phyloP scores from a whole-genome alignment of 108 stramenopile genomes.

The Cyclotella baltica region DNA sequence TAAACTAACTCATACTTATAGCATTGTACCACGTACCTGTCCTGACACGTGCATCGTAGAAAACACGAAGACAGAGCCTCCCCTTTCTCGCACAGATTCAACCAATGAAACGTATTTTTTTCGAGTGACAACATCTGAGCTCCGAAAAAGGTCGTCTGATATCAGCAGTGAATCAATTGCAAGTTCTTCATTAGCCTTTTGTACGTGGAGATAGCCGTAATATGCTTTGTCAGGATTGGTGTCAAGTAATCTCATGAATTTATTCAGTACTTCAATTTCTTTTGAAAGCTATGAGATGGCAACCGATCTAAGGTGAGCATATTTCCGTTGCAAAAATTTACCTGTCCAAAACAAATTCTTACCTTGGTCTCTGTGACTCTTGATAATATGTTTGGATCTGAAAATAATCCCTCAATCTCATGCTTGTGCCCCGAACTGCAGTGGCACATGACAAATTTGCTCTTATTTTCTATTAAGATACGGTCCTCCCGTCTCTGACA shows the following conservation, averaged over 20 bases:
- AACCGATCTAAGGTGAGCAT: neutral
- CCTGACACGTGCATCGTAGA: conserved; percentile 93
- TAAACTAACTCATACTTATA: neutral
- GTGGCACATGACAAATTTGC: conserved; percentile 94
- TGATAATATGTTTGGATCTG: conserved; percentile 81
- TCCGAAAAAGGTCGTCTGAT: conserved; percentile 93
- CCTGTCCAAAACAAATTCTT: neutral
- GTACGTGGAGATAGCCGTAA: conserved; percentile 91
- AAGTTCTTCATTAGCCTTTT: conserved; percentile 82
- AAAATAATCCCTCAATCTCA: conserved; percentile 94
- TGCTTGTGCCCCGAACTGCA: conserved; percentile 95
- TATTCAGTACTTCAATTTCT: conserved; percentile 90
- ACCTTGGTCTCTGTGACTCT: conserved; percentile 89
- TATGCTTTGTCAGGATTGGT: conserved; percentile 92
- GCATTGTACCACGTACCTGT: conserved; percentile 16
- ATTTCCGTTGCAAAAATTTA: neutral
- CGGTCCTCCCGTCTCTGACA: conserved; percentile 86
- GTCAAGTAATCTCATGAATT: conserved; percentile 93
- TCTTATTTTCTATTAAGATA: conserved; percentile 86
- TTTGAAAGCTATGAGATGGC: conserved; percentile 61
- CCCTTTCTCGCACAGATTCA: conserved; percentile 84
- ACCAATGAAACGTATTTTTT: conserved; percentile 89
- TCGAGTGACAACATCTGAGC: conserved; percentile 77
- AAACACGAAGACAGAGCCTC: conserved; percentile 92
- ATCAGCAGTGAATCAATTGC: conserved; percentile 94